Evolutionary conservation across 164 flowering plant species (phyloP).

Genomic region (Aristolochia californica): DNA sequence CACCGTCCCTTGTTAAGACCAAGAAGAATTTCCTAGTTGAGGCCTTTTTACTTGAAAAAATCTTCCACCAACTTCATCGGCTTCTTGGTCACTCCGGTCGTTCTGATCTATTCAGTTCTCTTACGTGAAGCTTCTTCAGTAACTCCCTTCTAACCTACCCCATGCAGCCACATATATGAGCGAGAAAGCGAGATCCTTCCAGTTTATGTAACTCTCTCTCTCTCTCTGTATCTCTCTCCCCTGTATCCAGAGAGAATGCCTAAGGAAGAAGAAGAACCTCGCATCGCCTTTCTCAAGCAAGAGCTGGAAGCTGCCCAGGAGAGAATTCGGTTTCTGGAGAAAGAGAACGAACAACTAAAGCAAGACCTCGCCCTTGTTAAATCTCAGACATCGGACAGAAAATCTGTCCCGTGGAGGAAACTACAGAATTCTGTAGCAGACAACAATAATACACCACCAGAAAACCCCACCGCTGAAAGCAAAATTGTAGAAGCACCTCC

Average conservation of each 20-base stretch:
- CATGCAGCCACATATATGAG: constrained; percentile 1
- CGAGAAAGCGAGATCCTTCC: neutral
- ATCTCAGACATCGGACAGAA: constrained; percentile 42
- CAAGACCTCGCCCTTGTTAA: constrained; percentile 41
- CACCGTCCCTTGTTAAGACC: neutral
- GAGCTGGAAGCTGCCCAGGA: constrained; percentile 31
- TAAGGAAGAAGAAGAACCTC: constrained; percentile 16
- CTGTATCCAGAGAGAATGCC: constrained; percentile 20
- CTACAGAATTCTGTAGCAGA: constrained; percentile 24
- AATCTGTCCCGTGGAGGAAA: constrained; percentile 44
- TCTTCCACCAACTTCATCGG: neutral
- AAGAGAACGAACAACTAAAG: constrained; percentile 51
- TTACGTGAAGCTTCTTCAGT: neutral
- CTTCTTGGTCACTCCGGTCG: neutral
- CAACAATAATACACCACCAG: constrained; percentile 10
- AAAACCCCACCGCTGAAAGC: constrained; percentile 14
- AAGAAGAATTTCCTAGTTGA: neutral
- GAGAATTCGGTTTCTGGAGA: constrained; percentile 32
- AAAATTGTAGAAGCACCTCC: constrained; percentile 5
- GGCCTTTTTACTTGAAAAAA: too few relatives aligned
- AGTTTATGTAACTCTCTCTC: neutral
- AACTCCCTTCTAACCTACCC: neutral
- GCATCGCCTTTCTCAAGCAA: constrained; percentile 25
- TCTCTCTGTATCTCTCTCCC: neutral
- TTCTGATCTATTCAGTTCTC: neutral